Conservation (phyloP, 2,329 filamentous ascomycete species). For the Trichophyton verrucosum region DNA sequence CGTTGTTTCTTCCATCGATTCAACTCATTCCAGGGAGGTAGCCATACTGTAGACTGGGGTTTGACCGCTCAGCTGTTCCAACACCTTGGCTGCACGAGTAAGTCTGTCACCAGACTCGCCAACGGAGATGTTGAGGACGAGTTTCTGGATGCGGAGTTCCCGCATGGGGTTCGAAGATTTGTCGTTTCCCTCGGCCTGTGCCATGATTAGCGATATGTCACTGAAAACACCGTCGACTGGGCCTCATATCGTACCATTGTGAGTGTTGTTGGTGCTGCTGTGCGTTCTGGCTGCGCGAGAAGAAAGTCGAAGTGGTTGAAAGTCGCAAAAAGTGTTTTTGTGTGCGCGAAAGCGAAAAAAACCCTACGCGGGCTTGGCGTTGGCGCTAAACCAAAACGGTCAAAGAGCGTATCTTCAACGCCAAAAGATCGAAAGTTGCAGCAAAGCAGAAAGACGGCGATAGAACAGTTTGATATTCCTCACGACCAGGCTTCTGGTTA, state of each 20-base stretch:
- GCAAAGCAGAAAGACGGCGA: not conserved
- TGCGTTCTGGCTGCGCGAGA: constrained; percentile 6
- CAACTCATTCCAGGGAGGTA: not conserved
- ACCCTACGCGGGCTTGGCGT: constrained; percentile 1
- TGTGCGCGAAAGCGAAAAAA: not conserved
- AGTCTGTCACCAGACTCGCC: constrained; percentile 99
- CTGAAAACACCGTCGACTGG: not conserved
- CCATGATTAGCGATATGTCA: constrained; percentile 16
- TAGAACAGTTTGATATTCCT: not conserved
- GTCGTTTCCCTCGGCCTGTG: constrained; percentile 55
- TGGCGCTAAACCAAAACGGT: not conserved
- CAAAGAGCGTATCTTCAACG: not conserved
- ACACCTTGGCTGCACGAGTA: constrained; percentile 98
- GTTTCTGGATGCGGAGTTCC: constrained; percentile 98
- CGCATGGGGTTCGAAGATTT: constrained; percentile 98
- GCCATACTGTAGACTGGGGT: constrained; percentile 92
- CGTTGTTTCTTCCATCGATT: not conserved
- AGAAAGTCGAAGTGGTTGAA: constrained; percentile 4
- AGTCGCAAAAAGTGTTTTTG: not conserved
- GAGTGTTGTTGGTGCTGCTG: constrained; percentile 29
- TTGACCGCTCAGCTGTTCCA: constrained; percentile 98
- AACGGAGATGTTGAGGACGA: constrained; percentile 98
- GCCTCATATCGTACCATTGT: constrained; percentile 38
- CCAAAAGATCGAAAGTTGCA: not conserved
- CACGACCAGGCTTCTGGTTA: not conserved